Conservation (phyloP, 2,329 filamentous ascomycete species). For the Phaeosphaeria sp. region DNA sequence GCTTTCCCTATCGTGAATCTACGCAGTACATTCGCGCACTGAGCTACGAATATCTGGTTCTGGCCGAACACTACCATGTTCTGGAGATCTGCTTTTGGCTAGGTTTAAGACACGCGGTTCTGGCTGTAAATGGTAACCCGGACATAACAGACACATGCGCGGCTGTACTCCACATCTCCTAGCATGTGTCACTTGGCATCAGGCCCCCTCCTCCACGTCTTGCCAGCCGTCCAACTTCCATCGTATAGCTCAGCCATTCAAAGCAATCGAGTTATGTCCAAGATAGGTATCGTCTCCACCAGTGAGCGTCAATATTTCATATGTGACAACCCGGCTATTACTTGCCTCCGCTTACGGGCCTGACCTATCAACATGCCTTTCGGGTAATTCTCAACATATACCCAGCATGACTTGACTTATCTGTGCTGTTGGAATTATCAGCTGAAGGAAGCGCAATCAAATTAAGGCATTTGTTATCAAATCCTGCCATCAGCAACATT, state of each 20-base stretch:
- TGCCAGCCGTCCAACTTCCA: background rate
- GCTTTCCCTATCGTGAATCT: background rate
- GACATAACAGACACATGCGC: background rate
- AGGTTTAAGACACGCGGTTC: no score
- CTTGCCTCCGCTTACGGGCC: background rate
- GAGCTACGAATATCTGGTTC: no score
- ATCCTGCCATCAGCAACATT: background rate
- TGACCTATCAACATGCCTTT: background rate
- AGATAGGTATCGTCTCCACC: background rate
- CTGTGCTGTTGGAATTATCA: background rate
- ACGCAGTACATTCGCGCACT: no score
- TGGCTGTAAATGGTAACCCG: background rate
- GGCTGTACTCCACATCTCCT: background rate
- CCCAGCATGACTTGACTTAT: background rate
- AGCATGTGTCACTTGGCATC: background rate
- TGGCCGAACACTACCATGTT: no score
- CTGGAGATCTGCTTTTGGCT: no score
- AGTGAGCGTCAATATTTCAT: background rate
- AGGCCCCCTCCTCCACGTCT: background rate
- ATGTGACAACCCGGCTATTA: background rate
- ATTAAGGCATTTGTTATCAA: background rate
- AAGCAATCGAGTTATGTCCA: background rate
- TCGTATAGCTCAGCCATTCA: background rate
- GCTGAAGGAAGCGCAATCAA: background rate
- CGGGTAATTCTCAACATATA: background rate